A percentile compares a stretch with the other conserved stretches of the same genome.
These are phyloP conservation scores for Pseudonectria foliicola DNA, from an alignment of 2,329 filamentous ascomycete species.

Conservation along the genomic window DNA sequence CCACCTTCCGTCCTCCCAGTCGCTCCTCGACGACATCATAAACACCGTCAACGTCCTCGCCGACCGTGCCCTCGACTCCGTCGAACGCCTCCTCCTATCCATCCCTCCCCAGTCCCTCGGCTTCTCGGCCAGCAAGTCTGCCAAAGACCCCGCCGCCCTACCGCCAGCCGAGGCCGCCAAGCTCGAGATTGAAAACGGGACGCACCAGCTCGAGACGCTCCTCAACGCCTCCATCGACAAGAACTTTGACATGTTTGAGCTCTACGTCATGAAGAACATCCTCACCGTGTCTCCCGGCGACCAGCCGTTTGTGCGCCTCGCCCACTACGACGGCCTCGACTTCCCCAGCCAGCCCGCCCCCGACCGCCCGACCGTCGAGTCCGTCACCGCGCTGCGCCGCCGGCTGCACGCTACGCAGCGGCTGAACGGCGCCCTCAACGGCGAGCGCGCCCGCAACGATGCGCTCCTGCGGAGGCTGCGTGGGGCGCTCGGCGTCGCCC, in stretches of 20 bases:
- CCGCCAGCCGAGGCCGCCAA: conserved; percentile 35
- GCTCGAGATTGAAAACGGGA: conserved; percentile 78
- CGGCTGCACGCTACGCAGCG: conserved; percentile 73
- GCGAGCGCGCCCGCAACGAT: conserved; percentile 66
- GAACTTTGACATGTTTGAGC: conserved; percentile 80
- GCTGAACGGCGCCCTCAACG: conserved; percentile 61
- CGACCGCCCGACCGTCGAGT: conserved; percentile 52
- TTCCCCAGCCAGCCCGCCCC: conserved; percentile 25
- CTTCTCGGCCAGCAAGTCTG: conserved; percentile 52
- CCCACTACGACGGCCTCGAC: conserved; percentile 71
- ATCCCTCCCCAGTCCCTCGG: conserved; percentile 71
- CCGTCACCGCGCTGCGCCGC: conserved; percentile 63
- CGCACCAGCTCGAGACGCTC: conserved; percentile 76
- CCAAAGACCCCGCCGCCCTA: conserved; percentile 26
- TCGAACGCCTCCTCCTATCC: conserved; percentile 73
- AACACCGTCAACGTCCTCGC: conserved; percentile 92
- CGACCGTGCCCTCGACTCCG: conserved; percentile 79
- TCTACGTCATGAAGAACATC: conserved; percentile 85
- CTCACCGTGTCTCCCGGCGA: conserved; percentile 63
- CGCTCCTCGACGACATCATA: conserved; percentile 94
- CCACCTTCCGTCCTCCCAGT: conserved; percentile 41
- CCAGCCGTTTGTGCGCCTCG: conserved; percentile 69
- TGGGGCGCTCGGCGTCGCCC: conserved; percentile 29
- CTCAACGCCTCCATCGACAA: conserved; percentile 75
- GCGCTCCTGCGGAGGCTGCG: conserved; percentile 60